A percentile compares a stretch with the other conserved stretches of the same genome.
Conservation (phyloP, 2,329 filamentous ascomycete genomes). For the Tolypocladium pustulatum region DNA sequence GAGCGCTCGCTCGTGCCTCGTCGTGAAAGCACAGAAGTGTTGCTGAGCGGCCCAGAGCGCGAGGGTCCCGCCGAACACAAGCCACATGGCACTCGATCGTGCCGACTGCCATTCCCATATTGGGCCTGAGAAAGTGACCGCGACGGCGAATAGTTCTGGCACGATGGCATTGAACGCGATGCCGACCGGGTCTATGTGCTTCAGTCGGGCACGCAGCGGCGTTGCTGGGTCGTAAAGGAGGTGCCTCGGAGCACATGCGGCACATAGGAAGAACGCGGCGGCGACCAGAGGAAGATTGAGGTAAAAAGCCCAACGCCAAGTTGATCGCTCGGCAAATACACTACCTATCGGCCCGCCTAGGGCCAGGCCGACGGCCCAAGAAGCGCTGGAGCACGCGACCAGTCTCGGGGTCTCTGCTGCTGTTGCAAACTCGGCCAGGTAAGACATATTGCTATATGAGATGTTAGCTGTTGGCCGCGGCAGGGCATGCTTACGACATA, state of each 20-base stretch:
- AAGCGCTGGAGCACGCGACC: no score
- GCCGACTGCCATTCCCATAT: neutral
- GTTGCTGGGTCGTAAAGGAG: neutral
- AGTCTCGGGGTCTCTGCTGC: no score
- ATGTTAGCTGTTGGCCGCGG: neutral
- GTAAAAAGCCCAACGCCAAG: neutral
- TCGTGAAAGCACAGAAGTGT: neutral
- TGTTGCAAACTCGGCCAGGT: neutral
- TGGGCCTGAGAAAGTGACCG: neutral
- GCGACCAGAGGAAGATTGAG: neutral
- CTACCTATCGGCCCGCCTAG: neutral
- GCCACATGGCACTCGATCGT: neutral
- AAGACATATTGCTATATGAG: neutral
- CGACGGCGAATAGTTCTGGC: neutral
- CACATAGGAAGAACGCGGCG: neutral
- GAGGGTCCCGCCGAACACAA: neutral
- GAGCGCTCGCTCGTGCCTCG: conserved; percentile 23
- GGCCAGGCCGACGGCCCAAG: neutral
- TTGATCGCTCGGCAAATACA: neutral
- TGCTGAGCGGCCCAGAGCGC: neutral
- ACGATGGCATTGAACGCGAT: neutral
- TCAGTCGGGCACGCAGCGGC: neutral
- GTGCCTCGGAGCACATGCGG: neutral
- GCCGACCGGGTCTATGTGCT: neutral
- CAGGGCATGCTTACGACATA: no score